Base-by-base conservation (phyloP, 352 stramenopile genomes). In the Phytophthora cajani region DNA sequence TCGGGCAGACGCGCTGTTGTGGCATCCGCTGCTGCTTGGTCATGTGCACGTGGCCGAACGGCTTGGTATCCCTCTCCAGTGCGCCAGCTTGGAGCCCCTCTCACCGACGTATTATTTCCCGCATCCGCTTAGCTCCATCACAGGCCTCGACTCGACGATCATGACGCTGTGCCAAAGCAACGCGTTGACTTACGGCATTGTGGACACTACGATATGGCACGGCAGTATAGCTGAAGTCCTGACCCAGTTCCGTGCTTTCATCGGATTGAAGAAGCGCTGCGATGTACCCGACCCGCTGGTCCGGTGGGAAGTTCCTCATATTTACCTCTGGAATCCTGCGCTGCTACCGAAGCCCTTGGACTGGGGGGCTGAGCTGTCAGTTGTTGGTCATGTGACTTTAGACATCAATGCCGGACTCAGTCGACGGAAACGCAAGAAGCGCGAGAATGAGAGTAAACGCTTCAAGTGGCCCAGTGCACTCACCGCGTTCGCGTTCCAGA, bases 1-100 rank as follows among this genome's bases (percentile, higher is more conserved):
- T 36, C 78, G 80, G 9, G 80, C 78, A 12, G 80, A 86, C 36
- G 58, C 77, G 5, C 75, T 88, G 25, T 50, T 88, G 19, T 80
- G 67, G 46, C 78, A 88, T 55, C 78, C 80, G 12, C 62, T 75
- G 25, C 47, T 84, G 8, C 67, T 88, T 69, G 78, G 78, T 7
- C 78, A 87, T n/a, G 74, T 78, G n/a, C 66, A 84, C 16, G 73
- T 86, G 27, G 80, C 78, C 1, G 74, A 86, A 54, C 76, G 78
- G 10, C 78, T 88, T n/a, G 80, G 80, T 3, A 77, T 88, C 47
- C 76, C 78, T 23, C 55, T 88, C 5, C 80, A 88, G 21, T 84
- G 77, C 32, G 59, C 76, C 14, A 78, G 78, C 49, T 57, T 81
- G 10, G 66, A 77, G 21, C 80, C 80, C 23, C 67, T 81, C 5